Base-by-base conservation (phyloP, 257 asterid genomes). In the Rauvolfia tetraphylla region DNA sequence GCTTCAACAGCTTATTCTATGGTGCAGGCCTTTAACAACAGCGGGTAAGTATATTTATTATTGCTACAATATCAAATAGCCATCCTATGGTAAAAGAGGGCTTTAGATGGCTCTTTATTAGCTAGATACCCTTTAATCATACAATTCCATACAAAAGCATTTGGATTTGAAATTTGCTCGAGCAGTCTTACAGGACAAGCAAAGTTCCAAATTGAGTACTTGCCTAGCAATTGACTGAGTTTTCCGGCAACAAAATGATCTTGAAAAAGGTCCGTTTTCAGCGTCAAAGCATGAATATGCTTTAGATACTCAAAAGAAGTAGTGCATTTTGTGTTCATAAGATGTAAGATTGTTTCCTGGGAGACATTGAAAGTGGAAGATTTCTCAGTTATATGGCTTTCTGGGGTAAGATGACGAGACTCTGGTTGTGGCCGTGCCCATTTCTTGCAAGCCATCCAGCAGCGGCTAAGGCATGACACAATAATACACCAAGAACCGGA, bases 221-320 rank as follows among this genome's bases (percentile, higher is more conserved):
- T 15, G 90, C 74, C 42, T 86, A 88, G 85, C 87, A 84, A 57
- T 79, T 85, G 10, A 84, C 42, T 14, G 84, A 46, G 48, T n/a
- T 88, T 74, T 36, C 87, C 92, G 33, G 90, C 83, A 25, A 88
- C 70, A 41, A 75, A 84, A 70, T 88, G 90, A 79, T 86, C 87
- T 73, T 77, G 88, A 73, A 88, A 63, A 73, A 59, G 77, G 69
- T 84, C 88, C 3, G 87, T 81, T 86, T 84, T 86, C n/a, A 85
- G 80, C 74, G 79, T 75, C 61, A 88, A 65, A 68, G 89, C 89
- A 25, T 86, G 90, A 46, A 80, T 81, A 36, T 84, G 90, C 81
- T 79, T 76, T 56, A 86, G 81, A 68, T 79, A 80, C 74, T 83
- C 57, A 41, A 79, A 63, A 7, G 90, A 84, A 72, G 70, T 62